Percentiles rank a stretch among this genome's conserved stretches.
Evolutionary conservation across 106 monocot species (phyloP).

Genomic region (Iris macrosiphon): DNA sequence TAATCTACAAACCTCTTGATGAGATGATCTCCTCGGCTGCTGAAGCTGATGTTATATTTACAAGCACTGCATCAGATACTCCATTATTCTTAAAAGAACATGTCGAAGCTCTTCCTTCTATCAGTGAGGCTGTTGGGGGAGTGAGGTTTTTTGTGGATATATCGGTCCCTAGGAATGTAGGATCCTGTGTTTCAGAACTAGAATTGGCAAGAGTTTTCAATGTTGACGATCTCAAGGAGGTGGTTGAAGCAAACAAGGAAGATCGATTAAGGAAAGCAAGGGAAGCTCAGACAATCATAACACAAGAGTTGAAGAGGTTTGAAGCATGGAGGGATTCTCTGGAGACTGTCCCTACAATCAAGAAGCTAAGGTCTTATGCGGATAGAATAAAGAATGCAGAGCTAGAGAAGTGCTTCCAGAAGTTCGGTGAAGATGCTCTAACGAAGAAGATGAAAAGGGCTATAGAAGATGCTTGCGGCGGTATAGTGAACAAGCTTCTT

Average conservation of each 20-base stretch:
- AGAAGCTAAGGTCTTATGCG: conserved; percentile 61
- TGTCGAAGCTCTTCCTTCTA: conserved; percentile 59
- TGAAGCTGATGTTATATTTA: conserved; percentile 93
- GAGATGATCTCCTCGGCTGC: conserved; percentile 73
- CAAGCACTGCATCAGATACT: conserved; percentile 90
- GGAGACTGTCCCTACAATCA: conserved; percentile 88
- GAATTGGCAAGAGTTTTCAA: conserved; percentile 41
- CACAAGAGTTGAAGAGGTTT: conserved; percentile 53
- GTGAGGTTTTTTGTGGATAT: conserved; percentile 63
- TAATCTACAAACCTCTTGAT: conserved; percentile 72
- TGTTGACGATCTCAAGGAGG: conserved; percentile 82
- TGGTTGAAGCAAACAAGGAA: conserved; percentile 82
- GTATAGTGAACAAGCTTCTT: conserved; percentile 77
- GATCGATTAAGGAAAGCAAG: conserved; percentile 67
- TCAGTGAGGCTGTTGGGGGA: conserved; percentile 34
- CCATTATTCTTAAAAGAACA: conserved; percentile 79
- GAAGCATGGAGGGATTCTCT: conserved; percentile 78
- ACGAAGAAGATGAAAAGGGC: conserved; percentile 61
- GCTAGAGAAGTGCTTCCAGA: conserved; percentile 60
- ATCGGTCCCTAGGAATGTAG: conserved; percentile 75
- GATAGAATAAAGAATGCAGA: conserved; percentile 57
- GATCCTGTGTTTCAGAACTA: conserved; percentile 35
- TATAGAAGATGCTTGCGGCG: conserved; percentile 55
- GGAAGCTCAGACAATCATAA: conserved; percentile 67
- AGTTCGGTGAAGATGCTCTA: conserved; percentile 53